These are phyloP conservation scores for Pestalotiopsis sp. DNA, from an alignment of 2,329 filamentous ascomycete species.

Conservation along the genomic window DNA sequence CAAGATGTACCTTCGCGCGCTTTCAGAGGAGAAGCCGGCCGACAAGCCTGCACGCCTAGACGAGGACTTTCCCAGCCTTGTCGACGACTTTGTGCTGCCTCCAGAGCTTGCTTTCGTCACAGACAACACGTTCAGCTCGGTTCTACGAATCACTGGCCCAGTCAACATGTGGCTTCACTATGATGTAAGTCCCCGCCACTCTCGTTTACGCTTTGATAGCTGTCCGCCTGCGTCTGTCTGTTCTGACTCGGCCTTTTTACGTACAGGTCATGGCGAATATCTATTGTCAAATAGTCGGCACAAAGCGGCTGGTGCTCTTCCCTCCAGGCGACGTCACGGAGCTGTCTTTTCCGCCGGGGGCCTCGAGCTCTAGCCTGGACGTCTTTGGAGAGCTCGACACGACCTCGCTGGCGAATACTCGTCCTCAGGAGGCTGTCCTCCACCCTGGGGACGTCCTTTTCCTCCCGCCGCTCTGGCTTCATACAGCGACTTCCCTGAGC, in stretches of 20 bases:
- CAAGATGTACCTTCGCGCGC: conserved; percentile 75
- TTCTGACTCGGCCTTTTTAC: conserved; percentile 3
- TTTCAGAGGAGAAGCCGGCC: conserved; percentile 70
- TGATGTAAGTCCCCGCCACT: conserved; percentile 57
- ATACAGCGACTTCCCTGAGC: conserved; percentile 66
- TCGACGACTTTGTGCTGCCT: conserved; percentile 71
- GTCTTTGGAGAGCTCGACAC: conserved; percentile 59
- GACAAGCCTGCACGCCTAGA: conserved; percentile 70
- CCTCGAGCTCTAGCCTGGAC: conserved; percentile 78
- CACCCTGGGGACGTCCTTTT: conserved; percentile 76
- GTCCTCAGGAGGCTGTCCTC: conserved; percentile 68
- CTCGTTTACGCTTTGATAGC: background rate
- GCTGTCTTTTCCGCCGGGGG: conserved; percentile 72
- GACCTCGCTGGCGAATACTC: conserved; percentile 46
- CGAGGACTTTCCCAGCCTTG: conserved; percentile 71
- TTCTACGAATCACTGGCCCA: conserved; percentile 76
- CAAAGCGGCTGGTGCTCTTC: conserved; percentile 75
- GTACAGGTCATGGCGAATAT: conserved; percentile 80
- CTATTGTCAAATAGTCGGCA: conserved; percentile 76
- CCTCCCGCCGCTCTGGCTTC: conserved; percentile 82
- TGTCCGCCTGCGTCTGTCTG: background rate
- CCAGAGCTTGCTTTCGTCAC: conserved; percentile 57
- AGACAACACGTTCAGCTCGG: conserved; percentile 74
- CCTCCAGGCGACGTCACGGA: conserved; percentile 73
- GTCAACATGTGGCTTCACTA: conserved; percentile 92